Evolutionary conservation across 495 filamentous ascomycete genomes (phyloP), one percentile per base, ranked within the genome.

Genomic region (Aspergillus campestris): DNA sequence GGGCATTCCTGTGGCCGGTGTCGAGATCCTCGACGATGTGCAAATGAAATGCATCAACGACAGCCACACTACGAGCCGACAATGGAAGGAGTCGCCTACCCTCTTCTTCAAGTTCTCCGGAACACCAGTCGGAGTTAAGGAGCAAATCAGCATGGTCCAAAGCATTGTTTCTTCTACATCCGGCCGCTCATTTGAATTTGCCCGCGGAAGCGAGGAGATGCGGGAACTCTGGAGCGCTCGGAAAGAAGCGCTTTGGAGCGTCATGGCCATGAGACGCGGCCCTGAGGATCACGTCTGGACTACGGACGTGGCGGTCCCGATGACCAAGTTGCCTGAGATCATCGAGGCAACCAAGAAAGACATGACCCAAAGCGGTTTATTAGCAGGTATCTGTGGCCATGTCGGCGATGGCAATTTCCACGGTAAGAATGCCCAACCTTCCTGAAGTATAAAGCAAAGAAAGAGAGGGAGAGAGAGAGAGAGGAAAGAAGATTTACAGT

Each of bases 361-460:
- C 43, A 73, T 84, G 57, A 67, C 61, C 29, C 60, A 69, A 51
- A 77, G 72, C 43, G 76, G 74, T 1, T 50, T 84, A 13, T 55
- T 79, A 40, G 80, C 75, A 9, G 71, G 69, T 28, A 84, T 82
- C 41, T 77, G 82, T 40, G 80, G 80, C n/a, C 80, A 84, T 61
- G 79, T 83, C 12, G 80, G 80, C 10, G 80, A 84, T 65, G 80
- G 80, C 10, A 82, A 82, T 53, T 82, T 82, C 50, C 78, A 81
- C 45, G 63, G 75, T 79, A 61, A 64, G 65, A 24, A 15, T 30
- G 6, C 13, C 42, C 40, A 50, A 36, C 27, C 29, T 34, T 44
- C 9, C 41, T 8, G 1, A 36, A 40, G 24, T 6, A 15, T 18
- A 31, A 31, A 13, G 34, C 18, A 9, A 9, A 13, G 18, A 24